Percentiles rank a stretch among this genome's conserved stretches.
These are phyloP conservation scores for Diaporthe sp. DNA, from an alignment of 2,329 filamentous ascomycete species.

Conservation along the genomic window DNA sequence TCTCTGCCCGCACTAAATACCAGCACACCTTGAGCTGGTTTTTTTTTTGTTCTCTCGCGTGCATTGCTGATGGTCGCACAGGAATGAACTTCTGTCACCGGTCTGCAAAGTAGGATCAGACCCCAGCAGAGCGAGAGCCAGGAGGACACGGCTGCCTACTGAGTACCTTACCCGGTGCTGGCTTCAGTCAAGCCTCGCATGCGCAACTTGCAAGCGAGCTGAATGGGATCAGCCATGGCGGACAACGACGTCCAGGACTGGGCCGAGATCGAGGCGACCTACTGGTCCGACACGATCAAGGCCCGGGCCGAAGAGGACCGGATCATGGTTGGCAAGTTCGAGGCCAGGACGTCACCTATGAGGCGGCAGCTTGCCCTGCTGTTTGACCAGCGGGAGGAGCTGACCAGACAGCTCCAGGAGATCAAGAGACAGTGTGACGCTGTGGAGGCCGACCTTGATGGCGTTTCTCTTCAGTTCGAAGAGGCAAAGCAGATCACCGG, in stretches of 20 bases:
- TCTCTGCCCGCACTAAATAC: background rate
- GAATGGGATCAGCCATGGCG: constrained; percentile 35
- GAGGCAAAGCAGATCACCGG: constrained; percentile 36
- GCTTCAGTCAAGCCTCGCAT: constrained; percentile 12
- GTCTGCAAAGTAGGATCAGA: constrained; percentile 12
- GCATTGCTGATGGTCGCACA: constrained; percentile 14
- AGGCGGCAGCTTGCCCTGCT: constrained; percentile 53
- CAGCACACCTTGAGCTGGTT: background rate
- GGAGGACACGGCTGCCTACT: background rate
- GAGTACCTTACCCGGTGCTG: background rate
- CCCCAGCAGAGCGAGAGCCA: background rate
- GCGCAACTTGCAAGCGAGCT: constrained; percentile 6
- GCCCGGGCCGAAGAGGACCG: constrained; percentile 48
- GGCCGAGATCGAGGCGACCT: constrained; percentile 55
- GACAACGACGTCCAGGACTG: constrained; percentile 49
- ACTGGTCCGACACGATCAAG: constrained; percentile 44
- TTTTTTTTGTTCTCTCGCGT: too few species aligned
- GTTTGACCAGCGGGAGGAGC: constrained; percentile 53
- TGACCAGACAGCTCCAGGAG: constrained; percentile 55
- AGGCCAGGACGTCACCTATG: constrained; percentile 48
- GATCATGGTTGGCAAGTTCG: constrained; percentile 51
- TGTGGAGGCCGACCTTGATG: constrained; percentile 41
- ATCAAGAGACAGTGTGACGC: constrained; percentile 45
- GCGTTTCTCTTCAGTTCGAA: constrained; percentile 37
- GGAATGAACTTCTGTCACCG: background rate